Evolutionary conservation across 164 flowering plant species (phyloP), one percentile per base, ranked within the genome.

Genomic region (Cinnamomum micranthum): DNA sequence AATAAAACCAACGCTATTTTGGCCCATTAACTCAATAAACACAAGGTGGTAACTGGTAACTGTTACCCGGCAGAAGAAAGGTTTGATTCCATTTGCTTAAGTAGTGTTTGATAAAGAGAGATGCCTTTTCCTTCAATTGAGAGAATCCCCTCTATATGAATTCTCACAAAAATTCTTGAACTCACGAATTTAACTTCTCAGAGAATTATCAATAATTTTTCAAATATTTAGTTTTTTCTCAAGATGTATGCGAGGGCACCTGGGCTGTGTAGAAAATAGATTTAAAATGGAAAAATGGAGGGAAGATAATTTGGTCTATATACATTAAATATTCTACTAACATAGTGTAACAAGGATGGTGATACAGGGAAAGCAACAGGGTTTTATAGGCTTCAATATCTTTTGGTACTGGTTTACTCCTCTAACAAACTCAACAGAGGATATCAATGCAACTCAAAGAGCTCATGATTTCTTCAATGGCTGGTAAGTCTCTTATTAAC

Each of bases 341-440:
- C 72, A 35, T 50, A 35, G 58, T 70, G 59, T 50, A 22, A n/a
- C 72, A 47, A 6, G 35, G 15, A 17, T 35, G 65, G 6, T 59
- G 55, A 76, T 81, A 78, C 84, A 89, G 94, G 83, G 23, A 12
- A 84, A 82, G 78, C 97, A 90, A 75, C 82, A 78, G n/a, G 92
- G 94, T 24, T 71, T 77, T 59, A 78, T 90, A 33, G 97, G 94
- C 7, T 7, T 89, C 7, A 82, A 81, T 68, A 3, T 89, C 65
- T 85, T 67, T 66, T 23, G 71, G 6, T 80, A 65, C 68, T 68
- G 88, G 81, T n/a, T 73, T 50, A 5, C 72, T 64, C 94, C 97
- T 55, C 20, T 64, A 2, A 81, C 91, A 62, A 85, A 86, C 71
- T 58, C 81, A 22, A 78, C 70, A 2, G 81, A 81, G 70, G 94